A percentile compares a stretch with the other conserved stretches of the same genome.
phyloP scores from a whole-genome alignment of 2,329 filamentous ascomycete genomes.

The Stemphylium beticola region DNA sequence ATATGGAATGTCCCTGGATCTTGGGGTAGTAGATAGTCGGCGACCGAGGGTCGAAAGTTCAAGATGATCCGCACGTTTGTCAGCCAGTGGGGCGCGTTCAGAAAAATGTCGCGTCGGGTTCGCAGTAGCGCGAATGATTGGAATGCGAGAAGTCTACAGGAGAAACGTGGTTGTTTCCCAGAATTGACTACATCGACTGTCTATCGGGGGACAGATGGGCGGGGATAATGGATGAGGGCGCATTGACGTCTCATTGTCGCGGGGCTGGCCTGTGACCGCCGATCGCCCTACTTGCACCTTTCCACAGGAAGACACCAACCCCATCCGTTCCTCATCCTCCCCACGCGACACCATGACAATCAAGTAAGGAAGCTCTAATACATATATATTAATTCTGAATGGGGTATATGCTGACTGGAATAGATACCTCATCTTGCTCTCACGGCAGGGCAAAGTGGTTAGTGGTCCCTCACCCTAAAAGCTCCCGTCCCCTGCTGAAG shows the following conservation, averaged over 20 bases:
- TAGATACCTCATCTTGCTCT: slow-evolving; percentile 97
- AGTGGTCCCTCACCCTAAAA: slow-evolving; percentile 57
- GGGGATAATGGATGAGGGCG: slow-evolving; percentile 20
- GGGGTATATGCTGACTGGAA: slow-evolving; percentile 3
- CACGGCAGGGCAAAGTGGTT: slow-evolving; percentile 99
- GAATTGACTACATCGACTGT: neutral
- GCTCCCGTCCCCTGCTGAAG: slow-evolving; percentile 38
- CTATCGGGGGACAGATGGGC: neutral
- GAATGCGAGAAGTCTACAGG: neutral
- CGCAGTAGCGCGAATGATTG: neutral
- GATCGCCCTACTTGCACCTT: slow-evolving; percentile 22
- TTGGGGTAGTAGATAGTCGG: neutral
- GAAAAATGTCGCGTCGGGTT: slow-evolving; percentile 2
- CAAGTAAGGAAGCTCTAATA: slow-evolving; percentile 52
- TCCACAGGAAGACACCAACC: neutral
- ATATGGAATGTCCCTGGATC: neutral
- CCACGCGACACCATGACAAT: slow-evolving; percentile 57
- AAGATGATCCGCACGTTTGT: slow-evolving; percentile 25
- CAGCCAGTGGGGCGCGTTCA: slow-evolving; percentile 22
- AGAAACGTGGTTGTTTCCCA: neutral
- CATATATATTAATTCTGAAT: neutral
- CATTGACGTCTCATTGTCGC: slow-evolving; percentile 33
- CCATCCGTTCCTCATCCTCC: slow-evolving; percentile 7
- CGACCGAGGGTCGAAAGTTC: neutral
- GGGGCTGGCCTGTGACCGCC: slow-evolving; percentile 28